Evolutionary conservation across 2,329 filamentous ascomycete species (phyloP), one percentile per base, ranked within the genome.

Genomic region (Trichoderma citrinoviride): DNA sequence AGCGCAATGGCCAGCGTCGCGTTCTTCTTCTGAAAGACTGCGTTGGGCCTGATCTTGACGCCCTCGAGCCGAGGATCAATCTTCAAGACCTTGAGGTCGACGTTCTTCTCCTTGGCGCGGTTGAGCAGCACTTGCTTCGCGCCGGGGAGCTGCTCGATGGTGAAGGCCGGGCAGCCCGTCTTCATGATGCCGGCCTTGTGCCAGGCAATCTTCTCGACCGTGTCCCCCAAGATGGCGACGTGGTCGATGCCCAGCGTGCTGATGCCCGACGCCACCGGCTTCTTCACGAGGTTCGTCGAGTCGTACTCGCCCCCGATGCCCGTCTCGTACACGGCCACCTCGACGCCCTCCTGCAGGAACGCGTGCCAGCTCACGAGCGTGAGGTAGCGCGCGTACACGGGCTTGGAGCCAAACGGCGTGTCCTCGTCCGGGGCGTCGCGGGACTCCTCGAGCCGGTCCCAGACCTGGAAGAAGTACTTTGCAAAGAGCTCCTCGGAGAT

Each of bases 111-210:
- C 5, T 53, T 65, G 0, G 88, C 87, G 49, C 87, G 76, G 5
- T 77, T 68, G 43, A 74, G 70, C 33, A 89, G 70, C 1, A 87
- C 83, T 25, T 75, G 70, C 14, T 77, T 73, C 1, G 81, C 81
- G 1, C 72, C 77, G 2, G 79, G 73, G 0, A 81, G 74, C 72
- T 89, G 87, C 29, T 80, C 75, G 5, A 86, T 77, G 0, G 84
- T 86, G 56, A 89, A 89, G 2, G 85, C 85, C 19, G 82, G 80
- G 10, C 80, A 79, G 1, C 83, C 85, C 0, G 72, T 64, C 76
- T 90, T 90, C 78, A 90, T 86, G 65, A 91, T 88, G 1, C 89
- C 89, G 1, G 87, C 85, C 76, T 91, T 91, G 75, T 91, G 87
- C 89, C 89, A 91, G 0, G 89, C 87, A 67, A 91, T 90, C 74